Evolutionary conservation across 345 rosid genomes (phyloP).

Genomic region (Brassica carinata): DNA sequence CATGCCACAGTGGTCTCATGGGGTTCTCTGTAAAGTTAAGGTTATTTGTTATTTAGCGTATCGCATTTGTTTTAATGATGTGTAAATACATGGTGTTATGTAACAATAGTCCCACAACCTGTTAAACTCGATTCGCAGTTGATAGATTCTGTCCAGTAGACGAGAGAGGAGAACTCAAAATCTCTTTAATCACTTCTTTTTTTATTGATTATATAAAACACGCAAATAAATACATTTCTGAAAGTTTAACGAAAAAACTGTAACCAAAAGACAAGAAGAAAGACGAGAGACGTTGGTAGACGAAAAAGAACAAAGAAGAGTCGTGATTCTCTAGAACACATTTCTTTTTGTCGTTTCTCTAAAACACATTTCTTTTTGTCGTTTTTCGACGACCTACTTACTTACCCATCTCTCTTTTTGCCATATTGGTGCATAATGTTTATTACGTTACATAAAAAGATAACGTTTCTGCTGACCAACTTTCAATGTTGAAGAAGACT

Average conservation of each 20-base stretch:
- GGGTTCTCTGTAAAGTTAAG: conserved; percentile 8
- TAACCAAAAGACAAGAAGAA: not conserved
- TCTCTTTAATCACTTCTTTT: not conserved
- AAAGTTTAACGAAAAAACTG: not conserved
- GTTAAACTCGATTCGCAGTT: not conserved
- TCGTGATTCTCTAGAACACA: conserved; percentile 1
- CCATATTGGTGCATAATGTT: not conserved
- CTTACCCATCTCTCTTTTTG: not conserved
- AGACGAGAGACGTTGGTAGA: not conserved
- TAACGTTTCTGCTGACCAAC: conserved; percentile 1
- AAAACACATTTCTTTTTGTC: too few relatives aligned
- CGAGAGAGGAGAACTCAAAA: not conserved
- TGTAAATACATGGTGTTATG: conserved; percentile 16
- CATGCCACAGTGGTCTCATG: conserved; percentile 1
- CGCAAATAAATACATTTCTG: not conserved
- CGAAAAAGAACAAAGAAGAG: not conserved
- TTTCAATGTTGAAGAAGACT: not conserved
- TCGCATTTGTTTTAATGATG: not conserved
- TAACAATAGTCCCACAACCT: conserved; percentile 1
- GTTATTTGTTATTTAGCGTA: not conserved
- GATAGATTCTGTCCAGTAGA: not conserved
- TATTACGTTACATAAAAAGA: conserved; percentile 1
- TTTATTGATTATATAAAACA: not conserved
- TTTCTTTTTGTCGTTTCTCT: conserved; percentile 6
- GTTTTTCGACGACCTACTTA: not conserved